Evolutionary conservation across 2,329 filamentous ascomycete species (phyloP).

Genomic region (Botryotinia convoluta): DNA sequence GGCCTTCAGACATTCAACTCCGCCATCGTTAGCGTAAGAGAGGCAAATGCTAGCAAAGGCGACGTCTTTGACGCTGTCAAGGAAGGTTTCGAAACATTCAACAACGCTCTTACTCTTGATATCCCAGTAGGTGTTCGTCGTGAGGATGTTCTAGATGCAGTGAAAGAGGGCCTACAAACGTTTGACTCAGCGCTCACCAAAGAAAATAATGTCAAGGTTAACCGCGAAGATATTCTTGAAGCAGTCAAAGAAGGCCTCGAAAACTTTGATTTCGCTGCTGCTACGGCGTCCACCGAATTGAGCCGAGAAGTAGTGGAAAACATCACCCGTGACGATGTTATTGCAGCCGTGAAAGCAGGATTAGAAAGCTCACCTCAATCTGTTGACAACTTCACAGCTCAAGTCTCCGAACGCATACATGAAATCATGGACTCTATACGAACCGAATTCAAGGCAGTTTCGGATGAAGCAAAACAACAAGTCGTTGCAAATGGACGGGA

Average conservation of each 20-base stretch:
- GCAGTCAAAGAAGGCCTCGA: constrained; percentile 66
- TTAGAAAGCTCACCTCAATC: constrained; percentile 48
- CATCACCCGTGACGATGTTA: constrained; percentile 53
- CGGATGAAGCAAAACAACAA: constrained; percentile 70
- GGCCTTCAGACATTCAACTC: constrained; percentile 54
- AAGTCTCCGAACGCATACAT: constrained; percentile 55
- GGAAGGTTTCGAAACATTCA: constrained; percentile 54
- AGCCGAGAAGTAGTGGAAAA: constrained; percentile 53
- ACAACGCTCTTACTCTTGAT: constrained; percentile 57
- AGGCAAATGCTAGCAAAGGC: constrained; percentile 55
- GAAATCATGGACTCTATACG: constrained; percentile 64
- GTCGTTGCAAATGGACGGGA: constrained; percentile 75
- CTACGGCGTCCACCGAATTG: constrained; percentile 46
- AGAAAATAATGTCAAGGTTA: constrained; percentile 56
- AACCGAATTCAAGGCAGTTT: constrained; percentile 57
- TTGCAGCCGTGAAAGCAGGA: constrained; percentile 58
- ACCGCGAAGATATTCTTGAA: constrained; percentile 65
- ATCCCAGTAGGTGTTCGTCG: constrained; percentile 57
- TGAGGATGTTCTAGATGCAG: constrained; percentile 82
- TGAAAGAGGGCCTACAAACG: constrained; percentile 75
- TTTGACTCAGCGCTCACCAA: constrained; percentile 62
- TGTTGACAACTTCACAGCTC: constrained; percentile 45
- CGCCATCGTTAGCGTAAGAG: constrained; percentile 56
- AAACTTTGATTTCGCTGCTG: constrained; percentile 45
- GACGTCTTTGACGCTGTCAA: constrained; percentile 57